Evolutionary conservation across 164 flowering plant genomes (phyloP).

Genomic region (Umbellularia californica): DNA sequence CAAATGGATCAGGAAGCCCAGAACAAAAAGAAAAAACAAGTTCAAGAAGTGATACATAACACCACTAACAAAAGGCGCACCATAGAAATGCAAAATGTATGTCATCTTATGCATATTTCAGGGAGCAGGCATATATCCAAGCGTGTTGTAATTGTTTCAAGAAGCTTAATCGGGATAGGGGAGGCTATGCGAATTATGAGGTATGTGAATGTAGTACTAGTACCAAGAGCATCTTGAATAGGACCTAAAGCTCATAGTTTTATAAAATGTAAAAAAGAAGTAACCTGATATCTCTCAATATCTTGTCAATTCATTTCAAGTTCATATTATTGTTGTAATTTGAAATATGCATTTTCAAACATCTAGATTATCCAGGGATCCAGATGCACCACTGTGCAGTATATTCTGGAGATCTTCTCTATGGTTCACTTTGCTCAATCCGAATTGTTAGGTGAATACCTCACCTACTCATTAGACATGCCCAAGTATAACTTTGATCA

Average conservation of each 20-base stretch:
- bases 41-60: background rate
- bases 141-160: conserved; percentile 31
- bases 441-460: background rate
- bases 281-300: background rate
- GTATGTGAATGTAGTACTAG: conserved; percentile 21
- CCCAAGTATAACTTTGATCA: no score
- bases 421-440: no score
- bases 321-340: no score
- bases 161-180: conserved; percentile 59
- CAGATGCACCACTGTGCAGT: background rate
- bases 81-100: no score
- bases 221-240: background rate
- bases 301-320: background rate
- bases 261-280: background rate
- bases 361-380: no score
- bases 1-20: background rate
- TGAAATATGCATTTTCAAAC: no score
- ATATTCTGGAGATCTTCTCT: no score
- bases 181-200: conserved; percentile 74
- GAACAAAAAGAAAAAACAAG: background rate
- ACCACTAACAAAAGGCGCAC: no score
- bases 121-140: conserved; percentile 17
- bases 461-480: background rate
- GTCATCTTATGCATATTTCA: conserved; percentile 10
- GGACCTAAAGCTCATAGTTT: background rate